Conservation (phyloP, 768 basidiomycete species). For the Amylocystis lapponica region DNA sequence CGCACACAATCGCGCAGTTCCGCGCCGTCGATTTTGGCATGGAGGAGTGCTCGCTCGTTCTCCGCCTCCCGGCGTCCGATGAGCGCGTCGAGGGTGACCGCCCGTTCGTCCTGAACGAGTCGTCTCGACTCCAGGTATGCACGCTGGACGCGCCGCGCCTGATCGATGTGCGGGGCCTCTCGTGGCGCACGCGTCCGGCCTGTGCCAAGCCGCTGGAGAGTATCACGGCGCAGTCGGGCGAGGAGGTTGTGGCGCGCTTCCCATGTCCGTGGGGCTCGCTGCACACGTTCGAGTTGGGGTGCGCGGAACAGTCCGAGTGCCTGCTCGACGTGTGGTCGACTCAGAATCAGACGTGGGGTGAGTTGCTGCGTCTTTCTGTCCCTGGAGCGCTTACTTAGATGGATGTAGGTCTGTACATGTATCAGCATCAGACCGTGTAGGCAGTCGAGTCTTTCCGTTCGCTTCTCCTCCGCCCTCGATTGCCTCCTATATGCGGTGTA, state of each 20-base stretch:
- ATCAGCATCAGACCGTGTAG: background rate
- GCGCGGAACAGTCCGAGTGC: constrained; percentile 14
- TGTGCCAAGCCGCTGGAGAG: constrained; percentile 9
- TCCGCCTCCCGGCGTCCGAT: constrained; percentile 16
- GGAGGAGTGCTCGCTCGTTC: constrained; percentile 20
- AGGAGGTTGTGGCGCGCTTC: constrained; percentile 13
- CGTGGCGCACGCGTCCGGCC: constrained; percentile 13
- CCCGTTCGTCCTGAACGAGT: constrained; percentile 7
- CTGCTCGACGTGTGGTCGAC: constrained; percentile 21
- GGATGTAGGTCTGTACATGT: background rate
- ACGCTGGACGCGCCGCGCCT: constrained; percentile 9
- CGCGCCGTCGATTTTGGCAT: constrained; percentile 23
- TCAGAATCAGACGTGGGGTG: constrained; percentile 22
- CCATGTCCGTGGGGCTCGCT: constrained; percentile 19
- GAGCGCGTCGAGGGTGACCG: constrained; percentile 8
- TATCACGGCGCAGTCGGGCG: constrained; percentile 10
- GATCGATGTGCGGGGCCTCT: constrained; percentile 15
- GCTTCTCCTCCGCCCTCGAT: no score
- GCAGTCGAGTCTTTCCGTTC: no score
- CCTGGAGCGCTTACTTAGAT: background rate
- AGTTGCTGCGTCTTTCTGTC: background rate
- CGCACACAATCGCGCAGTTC: constrained; percentile 20
- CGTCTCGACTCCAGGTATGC: constrained; percentile 12
- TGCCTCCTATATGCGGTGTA: no score
- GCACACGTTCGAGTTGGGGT: constrained; percentile 18